Evolutionary conservation across 495 filamentous ascomycete species (phyloP), one percentile per base, ranked within the genome.

Genomic region (Trichoderma virens): DNA sequence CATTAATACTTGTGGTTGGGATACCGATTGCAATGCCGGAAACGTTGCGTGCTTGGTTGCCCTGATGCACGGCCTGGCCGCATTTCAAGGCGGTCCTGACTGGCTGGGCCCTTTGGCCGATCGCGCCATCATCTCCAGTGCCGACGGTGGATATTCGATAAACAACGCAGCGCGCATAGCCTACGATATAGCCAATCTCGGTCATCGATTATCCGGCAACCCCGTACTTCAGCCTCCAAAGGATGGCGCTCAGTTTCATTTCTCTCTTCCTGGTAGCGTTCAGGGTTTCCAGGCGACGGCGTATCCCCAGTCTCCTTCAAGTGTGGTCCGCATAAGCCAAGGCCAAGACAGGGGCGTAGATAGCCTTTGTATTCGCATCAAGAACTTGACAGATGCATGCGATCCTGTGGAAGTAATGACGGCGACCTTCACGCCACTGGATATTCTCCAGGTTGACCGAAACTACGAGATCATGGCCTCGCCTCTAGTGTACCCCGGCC

Each of bases 1-100:
- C 47, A 64, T 73, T 23, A 71, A 71, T 47, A 74, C 72, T 4
- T 68, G 68, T 39, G 72, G 72, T 28, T 74, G 72, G 70, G 72
- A 73, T 59, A 74, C 72, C 3, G 71, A 73, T 45, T 73, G 70
- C 43, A 74, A 74, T 35, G 69, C 72, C 30, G 72, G 72, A 0
- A 74, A 74, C 35, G 13, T 74, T 18, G 72, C 62, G 0, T 74
- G 72, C 30, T 39, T 74, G 13, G 62, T 74, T 1, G 72, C 68
- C 11, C 67, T 74, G 39, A 74, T 74, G 70, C 66, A 73, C 32
- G 72, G 72, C 11, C 14, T 74, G 11, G n/a, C 35, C 23, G 71
- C 67, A 0, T 69, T 74, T 30, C 65, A 71, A 1, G 67, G 59
- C 14, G 66, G 65, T 1, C 66, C 64, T 0, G 71, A 74, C 65